These are phyloP conservation scores for Globisporangium echinulatum DNA, from an alignment of 352 stramenopile genomes.

Conservation along the genomic window DNA sequence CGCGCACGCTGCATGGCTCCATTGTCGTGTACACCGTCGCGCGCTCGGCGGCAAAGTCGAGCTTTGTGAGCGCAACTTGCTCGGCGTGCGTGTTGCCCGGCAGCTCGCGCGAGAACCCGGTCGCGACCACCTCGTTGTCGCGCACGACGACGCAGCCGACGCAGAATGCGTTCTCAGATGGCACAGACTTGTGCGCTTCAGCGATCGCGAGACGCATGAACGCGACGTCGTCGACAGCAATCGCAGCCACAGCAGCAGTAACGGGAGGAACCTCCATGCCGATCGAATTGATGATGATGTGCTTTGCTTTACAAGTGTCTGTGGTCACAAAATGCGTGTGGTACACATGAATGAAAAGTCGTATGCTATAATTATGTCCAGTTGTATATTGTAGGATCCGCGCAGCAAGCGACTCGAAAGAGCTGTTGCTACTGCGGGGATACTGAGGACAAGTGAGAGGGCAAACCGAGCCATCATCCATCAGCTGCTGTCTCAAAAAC, in stretches of 20 bases:
- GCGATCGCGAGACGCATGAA: conserved; percentile 79
- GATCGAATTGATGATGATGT: no score
- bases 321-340: no score
- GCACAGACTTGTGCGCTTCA: conserved; percentile 70
- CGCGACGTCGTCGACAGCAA: conserved; percentile 20
- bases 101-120: conserved; percentile 81
- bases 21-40: conserved; percentile 88
- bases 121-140: conserved; percentile 47
- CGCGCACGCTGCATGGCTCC: conserved; percentile 83
- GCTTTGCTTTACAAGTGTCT: no score
- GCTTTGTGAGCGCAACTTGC: conserved; percentile 79
- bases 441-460: not conserved
- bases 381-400: not conserved
- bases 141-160: conserved; percentile 75
- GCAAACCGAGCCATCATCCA: not conserved
- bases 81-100: conserved; percentile 87
- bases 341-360: not conserved
- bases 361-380: not conserved
- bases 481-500: not conserved
- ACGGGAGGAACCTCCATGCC: no score
- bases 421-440: not conserved
- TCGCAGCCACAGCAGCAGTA: no score
- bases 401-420: not conserved
- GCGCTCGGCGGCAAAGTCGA: conserved; percentile 53
- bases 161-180: conserved; percentile 72